phyloP scores from a whole-genome alignment of 2,329 filamentous ascomycete species.

The Zopfia rhizophila region DNA sequence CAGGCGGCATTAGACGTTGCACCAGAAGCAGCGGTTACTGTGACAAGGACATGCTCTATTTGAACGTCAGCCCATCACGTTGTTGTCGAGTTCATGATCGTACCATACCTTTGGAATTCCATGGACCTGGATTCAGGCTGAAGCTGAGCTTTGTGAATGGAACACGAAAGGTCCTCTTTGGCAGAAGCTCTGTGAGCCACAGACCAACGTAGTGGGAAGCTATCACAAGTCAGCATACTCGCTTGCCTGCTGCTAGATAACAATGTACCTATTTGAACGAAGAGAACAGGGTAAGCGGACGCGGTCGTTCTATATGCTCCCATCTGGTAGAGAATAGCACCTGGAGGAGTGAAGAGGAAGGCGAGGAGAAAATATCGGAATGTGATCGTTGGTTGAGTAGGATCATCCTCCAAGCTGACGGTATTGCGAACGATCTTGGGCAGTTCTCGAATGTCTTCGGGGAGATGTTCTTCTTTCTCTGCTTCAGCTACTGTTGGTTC shows the following conservation, averaged over 20 bases:
- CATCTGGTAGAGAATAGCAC: constrained; percentile 68
- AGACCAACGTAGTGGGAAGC: constrained; percentile 66
- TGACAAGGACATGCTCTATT: constrained; percentile 64
- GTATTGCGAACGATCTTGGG: constrained; percentile 66
- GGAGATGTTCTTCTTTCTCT: constrained; percentile 39
- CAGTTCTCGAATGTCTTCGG: constrained; percentile 61
- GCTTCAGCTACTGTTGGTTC: constrained; percentile 24
- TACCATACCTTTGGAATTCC: constrained; percentile 61
- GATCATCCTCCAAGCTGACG: constrained; percentile 68
- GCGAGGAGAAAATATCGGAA: constrained; percentile 69
- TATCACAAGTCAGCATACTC: constrained; percentile 3
- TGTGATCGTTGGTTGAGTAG: constrained; percentile 65
- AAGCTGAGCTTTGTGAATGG: constrained; percentile 62
- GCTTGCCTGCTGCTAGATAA: not conserved
- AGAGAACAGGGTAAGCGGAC: constrained; percentile 69
- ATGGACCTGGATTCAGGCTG: constrained; percentile 66
- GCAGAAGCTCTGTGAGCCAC: constrained; percentile 63
- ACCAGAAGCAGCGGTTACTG: constrained; percentile 55
- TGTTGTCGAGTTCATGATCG: not conserved
- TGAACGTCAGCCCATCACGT: not conserved
- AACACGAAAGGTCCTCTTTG: constrained; percentile 58
- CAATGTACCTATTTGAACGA: constrained; percentile 62
- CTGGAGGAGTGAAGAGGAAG: constrained; percentile 66
- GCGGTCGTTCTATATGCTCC: constrained; percentile 67
- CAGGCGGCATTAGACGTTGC: constrained; percentile 51